Base-by-base conservation (phyloP, 1,284 basidiomycete species). In the Sanghuangporus weigelae region DNA sequence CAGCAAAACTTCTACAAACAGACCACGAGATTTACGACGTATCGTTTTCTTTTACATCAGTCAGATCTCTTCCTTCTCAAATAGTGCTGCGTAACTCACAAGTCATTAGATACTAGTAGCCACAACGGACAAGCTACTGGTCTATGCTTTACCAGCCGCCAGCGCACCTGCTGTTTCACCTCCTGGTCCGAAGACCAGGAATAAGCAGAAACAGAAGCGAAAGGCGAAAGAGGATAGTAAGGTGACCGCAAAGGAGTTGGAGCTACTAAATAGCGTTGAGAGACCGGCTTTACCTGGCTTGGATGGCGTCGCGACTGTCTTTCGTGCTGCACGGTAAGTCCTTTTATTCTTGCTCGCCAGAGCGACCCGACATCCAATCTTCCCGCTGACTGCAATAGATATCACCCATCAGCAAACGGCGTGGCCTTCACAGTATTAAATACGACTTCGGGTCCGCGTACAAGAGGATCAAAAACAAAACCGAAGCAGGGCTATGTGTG, bases 381-480 rank as follows among this genome's bases (percentile, higher is more conserved):
- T 57, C 21, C 66, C 8, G 38, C 14, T 26, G 2, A 36, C 14
- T 26, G 2, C 31, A 26, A 21, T 65, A 82, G 91, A 67, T 87
- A 83, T 71, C 87, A 93, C 64, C 89, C 87, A 10, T 69, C 70
- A 3, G 76, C 82, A 67, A 74, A 74, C 46, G 79, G 78, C 12
- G 74, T 81, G 21, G 73, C 94, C 10, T 95, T 90, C 74, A 86
- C 92, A 1, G 82, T 90, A 7, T 76, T 93, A 60, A 96, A 97
- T 70, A 83, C 89, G 0, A 78, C 83, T 0, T 79, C 86, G 1
- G 79, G 82, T 23, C 72, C 66, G n/a, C 76, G 74, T 31, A 78
- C 80, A 54, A 80, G 80, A 66, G 77, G 50, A 8, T 64, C 79
- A 38, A 91, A 85, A 69, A 72, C 78, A 4, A 69, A 80, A 14